Percentiles rank a stretch among this genome's conserved stretches.
Conservation (phyloP, 169 alveolate genomes). For the Cryptosporidium sp. region DNA sequence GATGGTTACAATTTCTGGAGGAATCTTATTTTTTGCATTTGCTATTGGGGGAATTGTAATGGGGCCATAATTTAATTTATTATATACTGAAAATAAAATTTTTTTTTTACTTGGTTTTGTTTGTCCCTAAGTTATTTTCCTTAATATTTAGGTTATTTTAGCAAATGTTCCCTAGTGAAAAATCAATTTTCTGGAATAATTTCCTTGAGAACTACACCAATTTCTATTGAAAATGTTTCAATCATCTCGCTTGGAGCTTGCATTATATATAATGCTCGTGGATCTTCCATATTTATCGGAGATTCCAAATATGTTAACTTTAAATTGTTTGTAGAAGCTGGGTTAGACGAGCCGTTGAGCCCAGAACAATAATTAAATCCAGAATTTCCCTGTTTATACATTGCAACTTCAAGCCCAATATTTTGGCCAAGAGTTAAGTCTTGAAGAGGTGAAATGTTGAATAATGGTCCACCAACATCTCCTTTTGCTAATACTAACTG, state of each 20-base stretch:
- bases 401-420: conserved; percentile 39
- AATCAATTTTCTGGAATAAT: conserved; percentile 9
- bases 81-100: not conserved
- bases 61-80: conserved; percentile 17
- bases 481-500: conserved; percentile 12
- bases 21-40: conserved; percentile 78
- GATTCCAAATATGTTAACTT: conserved; percentile 42
- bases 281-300: conserved; percentile 48
- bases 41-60: conserved; percentile 30
- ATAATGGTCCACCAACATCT: not conserved
- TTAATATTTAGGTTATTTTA: not conserved
- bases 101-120: not conserved
- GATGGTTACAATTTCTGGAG: conserved; percentile 79
- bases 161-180: not conserved
- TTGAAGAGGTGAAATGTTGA: conserved; percentile 35
- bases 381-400: not conserved
- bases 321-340: not conserved
- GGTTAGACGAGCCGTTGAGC: not conserved
- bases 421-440: conserved; percentile 41
- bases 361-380: not conserved
- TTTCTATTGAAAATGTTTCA: conserved; percentile 57
- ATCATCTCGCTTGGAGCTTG: conserved; percentile 51
- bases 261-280: conserved; percentile 32
- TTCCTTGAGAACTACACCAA: conserved; percentile 45
- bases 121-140: not conserved